Conservation (phyloP, 116 monocot genomes). For the Iris pallida region DNA sequence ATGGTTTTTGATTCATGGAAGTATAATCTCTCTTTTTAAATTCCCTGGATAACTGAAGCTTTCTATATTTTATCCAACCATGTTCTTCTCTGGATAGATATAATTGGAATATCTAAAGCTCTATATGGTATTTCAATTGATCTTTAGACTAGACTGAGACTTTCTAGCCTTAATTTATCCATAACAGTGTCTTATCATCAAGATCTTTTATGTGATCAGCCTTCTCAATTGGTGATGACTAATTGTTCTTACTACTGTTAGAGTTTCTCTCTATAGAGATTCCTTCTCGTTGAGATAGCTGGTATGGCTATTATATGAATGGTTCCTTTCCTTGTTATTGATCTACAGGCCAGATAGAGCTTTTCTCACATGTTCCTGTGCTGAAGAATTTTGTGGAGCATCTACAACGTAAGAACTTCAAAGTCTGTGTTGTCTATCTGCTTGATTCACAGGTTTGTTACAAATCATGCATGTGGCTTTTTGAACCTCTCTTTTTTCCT, state of each 20-base stretch:
- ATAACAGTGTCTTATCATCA: too few relatives aligned
- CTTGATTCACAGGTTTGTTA: conserved; percentile 95
- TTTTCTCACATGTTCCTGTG: conserved; percentile 90
- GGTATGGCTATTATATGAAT: too few relatives aligned
- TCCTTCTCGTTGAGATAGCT: background rate
- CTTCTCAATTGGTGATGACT: too few relatives aligned
- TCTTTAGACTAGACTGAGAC: background rate
- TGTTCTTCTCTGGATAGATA: background rate
- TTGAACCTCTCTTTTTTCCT: background rate
- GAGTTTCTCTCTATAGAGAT: too few relatives aligned
- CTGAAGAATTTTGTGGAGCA: conserved; percentile 79
- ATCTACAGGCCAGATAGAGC: conserved; percentile 88
- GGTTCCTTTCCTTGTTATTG: background rate
- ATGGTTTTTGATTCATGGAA: too few relatives aligned
- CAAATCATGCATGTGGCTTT: background rate
- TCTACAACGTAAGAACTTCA: conserved; percentile 81
- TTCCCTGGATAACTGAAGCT: background rate
- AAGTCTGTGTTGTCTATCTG: conserved; percentile 85
- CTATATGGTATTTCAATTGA: background rate
- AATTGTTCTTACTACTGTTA: too few relatives aligned
- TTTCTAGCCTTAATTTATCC: too few relatives aligned
- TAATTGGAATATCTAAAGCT: background rate
- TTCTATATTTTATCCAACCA: background rate
- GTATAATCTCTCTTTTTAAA: background rate
- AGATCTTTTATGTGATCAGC: too few relatives aligned